phyloP scores from a whole-genome alignment of 257 asterid species.

The Salvia miltiorrhiza region DNA sequence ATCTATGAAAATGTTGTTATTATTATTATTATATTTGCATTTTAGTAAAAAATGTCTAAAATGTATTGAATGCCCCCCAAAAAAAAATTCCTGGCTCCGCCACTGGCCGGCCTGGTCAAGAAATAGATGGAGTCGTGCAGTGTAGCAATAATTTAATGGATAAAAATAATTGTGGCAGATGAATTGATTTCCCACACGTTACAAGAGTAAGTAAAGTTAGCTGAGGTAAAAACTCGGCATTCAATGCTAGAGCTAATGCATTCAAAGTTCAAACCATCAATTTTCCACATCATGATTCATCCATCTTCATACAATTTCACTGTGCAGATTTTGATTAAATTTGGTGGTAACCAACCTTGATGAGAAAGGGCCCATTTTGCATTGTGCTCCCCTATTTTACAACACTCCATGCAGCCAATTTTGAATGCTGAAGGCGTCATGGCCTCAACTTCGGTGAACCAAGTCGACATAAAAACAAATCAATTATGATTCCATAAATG shows the following conservation, averaged over 20 bases:
- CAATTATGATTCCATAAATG: slow-evolving; percentile 15
- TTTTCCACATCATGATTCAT: not conserved
- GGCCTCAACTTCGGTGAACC: slow-evolving; percentile 20
- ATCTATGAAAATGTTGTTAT: too few species aligned
- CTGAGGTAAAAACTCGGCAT: not conserved
- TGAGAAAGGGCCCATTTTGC: slow-evolving; percentile 26
- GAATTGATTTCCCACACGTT: not conserved
- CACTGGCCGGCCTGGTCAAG: slow-evolving; percentile 1
- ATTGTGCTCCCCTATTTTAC: slow-evolving; percentile 16
- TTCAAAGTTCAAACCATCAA: not conserved
- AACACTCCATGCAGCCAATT: slow-evolving; percentile 34
- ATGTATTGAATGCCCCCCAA: too few species aligned
- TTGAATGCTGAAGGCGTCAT: slow-evolving; percentile 27
- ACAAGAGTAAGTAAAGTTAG: not conserved
- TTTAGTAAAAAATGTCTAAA: too few species aligned
- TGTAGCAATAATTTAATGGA: not conserved
- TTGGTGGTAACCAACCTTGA: not conserved
- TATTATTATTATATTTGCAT: too few species aligned
- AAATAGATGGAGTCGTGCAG: not conserved
- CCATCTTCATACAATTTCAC: not conserved
- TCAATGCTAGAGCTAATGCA: not conserved
- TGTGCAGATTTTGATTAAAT: not conserved
- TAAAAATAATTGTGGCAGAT: not conserved
- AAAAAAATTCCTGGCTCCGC: too few species aligned
- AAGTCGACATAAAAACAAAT: slow-evolving; percentile 10